Base-by-base conservation (phyloP, 2,329 filamentous ascomycete genomes). In the Fusarium sp. region DNA sequence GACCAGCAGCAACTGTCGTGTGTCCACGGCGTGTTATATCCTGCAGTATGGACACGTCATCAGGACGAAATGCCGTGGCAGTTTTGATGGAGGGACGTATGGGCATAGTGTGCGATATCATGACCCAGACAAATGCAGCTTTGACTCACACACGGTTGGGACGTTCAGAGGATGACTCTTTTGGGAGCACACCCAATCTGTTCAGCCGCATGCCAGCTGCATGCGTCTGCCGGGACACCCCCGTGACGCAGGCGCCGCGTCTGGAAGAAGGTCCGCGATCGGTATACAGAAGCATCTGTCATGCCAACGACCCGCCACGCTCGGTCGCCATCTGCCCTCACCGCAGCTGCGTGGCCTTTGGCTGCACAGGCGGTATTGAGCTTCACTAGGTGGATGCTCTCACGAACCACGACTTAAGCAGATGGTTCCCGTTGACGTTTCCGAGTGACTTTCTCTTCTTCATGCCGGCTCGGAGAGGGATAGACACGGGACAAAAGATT, bases 321-420 rank as follows among this genome's bases (percentile, higher is more conserved):
- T 92, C 89, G 43, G 87, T 93, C 11, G 88, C 91, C 1, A 88
- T 93, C 37, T 92, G 89, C 74, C 91, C 91, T n/a, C 88, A 91
- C 67, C 86, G 89, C 54, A 86, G 87, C 60, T 92, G 90, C 74
- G 88, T 92, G 37, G 91, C 90, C 10, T 93, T 92, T 82, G 91
- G 91, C 16, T 92, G 89, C 72, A 86, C 87, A 14, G 85, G 87
- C 9, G 89, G 91, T 1, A 89, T 93, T 62, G 91, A 93, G 77
- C 82, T 93, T 43, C 90, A 92, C 77, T 93, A 89, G 79, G 81
- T 86, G 61, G 84, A 87, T 79, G 84, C 82, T 67, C 74, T 85
- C 61, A 86, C 85, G 5, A 81, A 83, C 14, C 85, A 87, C 69
- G 86, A 88, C 68, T 77, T 89, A 43, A 87, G 85, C 72, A 83